These are phyloP conservation scores for Caloboletus firmus DNA, from an alignment of 1,284 basidiomycete species.

Conservation along the genomic window DNA sequence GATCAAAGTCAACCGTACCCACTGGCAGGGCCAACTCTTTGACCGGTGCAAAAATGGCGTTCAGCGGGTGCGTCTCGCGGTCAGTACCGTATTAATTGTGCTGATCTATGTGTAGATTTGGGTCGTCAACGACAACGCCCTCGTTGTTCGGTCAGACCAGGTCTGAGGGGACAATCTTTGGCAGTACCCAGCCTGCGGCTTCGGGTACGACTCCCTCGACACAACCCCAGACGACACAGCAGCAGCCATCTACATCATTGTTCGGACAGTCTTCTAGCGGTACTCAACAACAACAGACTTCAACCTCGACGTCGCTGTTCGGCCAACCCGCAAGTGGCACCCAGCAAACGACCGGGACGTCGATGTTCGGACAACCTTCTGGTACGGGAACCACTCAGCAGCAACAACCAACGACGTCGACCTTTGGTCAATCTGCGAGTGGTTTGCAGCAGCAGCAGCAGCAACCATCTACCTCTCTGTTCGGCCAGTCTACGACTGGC, in stretches of 20 bases:
- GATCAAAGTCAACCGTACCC: background rate
- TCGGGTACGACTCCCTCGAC: constrained; percentile 29
- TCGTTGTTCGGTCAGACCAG: constrained; percentile 40
- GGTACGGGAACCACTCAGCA: constrained; percentile 12
- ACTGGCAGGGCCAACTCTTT: background rate
- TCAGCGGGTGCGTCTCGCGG: constrained; percentile 12
- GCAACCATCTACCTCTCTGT: constrained; percentile 17
- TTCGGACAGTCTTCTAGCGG: constrained; percentile 36
- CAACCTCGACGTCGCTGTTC: constrained; percentile 12
- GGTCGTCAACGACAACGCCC: constrained; percentile 21
- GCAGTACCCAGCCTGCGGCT: constrained; percentile 27
- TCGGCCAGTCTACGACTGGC: constrained; percentile 19
- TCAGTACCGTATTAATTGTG: background rate
- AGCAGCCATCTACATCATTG: constrained; percentile 31
- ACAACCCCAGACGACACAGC: constrained; percentile 29
- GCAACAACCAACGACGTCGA: constrained; percentile 15
- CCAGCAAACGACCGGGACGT: constrained; percentile 31
- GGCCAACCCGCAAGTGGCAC: constrained; percentile 22
- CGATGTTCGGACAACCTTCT: constrained; percentile 25
- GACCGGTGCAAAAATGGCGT: constrained; percentile 19
- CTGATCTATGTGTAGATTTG: constrained; percentile 18
- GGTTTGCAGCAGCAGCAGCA: constrained; percentile 15
- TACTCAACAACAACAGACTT: constrained; percentile 17
- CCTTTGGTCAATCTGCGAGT: constrained; percentile 35
- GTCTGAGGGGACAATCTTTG: constrained; percentile 35